phyloP scores from a whole-genome alignment of 2,329 filamentous ascomycete species.

The Beauveria medogensis region DNA sequence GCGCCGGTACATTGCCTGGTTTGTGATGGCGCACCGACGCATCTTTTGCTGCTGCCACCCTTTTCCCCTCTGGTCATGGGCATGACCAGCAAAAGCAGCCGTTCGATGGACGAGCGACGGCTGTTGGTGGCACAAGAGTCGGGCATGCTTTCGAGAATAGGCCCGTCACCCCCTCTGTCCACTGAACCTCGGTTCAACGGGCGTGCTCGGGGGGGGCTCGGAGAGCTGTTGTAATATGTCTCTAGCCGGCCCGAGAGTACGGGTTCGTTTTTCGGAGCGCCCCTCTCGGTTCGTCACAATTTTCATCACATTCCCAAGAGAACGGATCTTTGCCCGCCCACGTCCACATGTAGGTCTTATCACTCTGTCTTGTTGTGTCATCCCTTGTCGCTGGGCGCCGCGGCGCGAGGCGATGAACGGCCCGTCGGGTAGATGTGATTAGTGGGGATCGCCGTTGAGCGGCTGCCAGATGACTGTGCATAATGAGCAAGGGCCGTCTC shows the following conservation, averaged over 20 bases:
- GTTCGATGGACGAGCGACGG: not conserved
- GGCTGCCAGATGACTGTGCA: not conserved
- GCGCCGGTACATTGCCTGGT: not conserved
- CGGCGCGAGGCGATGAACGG: slow-evolving; percentile 1
- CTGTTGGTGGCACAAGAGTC: not conserved
- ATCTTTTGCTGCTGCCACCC: not conserved
- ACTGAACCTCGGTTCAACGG: not conserved
- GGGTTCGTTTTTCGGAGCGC: too few species aligned
- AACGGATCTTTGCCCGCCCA: too few species aligned
- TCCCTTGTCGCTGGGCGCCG: not conserved
- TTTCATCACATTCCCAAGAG: not conserved
- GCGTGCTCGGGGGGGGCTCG: not conserved
- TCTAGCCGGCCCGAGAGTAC: not conserved
- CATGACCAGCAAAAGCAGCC: not conserved
- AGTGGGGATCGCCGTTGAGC: not conserved
- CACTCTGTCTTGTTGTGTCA: not conserved
- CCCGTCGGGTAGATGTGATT: slow-evolving; percentile 4
- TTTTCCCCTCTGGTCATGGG: not conserved
- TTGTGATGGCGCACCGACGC: not conserved
- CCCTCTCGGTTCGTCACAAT: not conserved
- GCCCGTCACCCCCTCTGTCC: not conserved
- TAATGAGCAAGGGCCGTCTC: not conserved
- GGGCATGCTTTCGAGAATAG: not conserved
- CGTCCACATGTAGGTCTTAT: not conserved
- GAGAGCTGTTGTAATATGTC: not conserved